A percentile compares a stretch with the other conserved stretches of the same genome.
Conservation (phyloP, 2,329 filamentous ascomycete species). For the Diplodia mutila region DNA sequence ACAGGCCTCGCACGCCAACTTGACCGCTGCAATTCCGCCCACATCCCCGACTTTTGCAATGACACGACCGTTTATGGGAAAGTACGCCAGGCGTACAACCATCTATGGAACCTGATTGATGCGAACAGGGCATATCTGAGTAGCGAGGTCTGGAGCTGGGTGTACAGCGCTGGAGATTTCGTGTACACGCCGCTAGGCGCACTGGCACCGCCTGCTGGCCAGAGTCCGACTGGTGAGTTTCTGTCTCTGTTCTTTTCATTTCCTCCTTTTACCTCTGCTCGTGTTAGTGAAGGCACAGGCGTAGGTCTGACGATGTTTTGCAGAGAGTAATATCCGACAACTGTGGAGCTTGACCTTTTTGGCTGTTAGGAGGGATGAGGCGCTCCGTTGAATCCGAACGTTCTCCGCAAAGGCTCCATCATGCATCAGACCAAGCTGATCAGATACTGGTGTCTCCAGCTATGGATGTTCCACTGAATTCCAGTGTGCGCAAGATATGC, state of each 20-base stretch:
- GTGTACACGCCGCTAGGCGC: conserved; percentile 56
- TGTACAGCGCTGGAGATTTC: conserved; percentile 54
- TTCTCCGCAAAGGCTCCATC: neutral
- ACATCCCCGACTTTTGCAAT: conserved; percentile 55
- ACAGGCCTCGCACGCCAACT: conserved; percentile 63
- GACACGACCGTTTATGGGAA: conserved; percentile 50
- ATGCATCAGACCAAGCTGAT: neutral
- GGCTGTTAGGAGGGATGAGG: conserved; percentile 52
- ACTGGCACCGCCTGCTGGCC: conserved; percentile 49
- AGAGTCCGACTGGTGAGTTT: conserved; percentile 37
- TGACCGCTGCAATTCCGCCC: conserved; percentile 49
- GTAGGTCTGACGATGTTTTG: neutral
- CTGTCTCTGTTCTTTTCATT: neutral
- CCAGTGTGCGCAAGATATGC: too few species aligned
- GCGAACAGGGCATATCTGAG: conserved; percentile 57
- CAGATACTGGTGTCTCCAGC: neutral
- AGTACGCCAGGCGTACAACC: conserved; percentile 58
- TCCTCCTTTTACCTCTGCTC: neutral
- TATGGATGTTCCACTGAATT: neutral
- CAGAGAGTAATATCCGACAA: conserved; percentile 59
- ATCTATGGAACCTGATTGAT: conserved; percentile 65
- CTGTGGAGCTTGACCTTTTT: conserved; percentile 64
- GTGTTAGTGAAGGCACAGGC: neutral
- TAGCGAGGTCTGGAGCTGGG: conserved; percentile 67
- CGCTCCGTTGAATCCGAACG: neutral